Base-by-base conservation (phyloP, 345 rosid species). In the Eucalyptus erythrocorys region DNA sequence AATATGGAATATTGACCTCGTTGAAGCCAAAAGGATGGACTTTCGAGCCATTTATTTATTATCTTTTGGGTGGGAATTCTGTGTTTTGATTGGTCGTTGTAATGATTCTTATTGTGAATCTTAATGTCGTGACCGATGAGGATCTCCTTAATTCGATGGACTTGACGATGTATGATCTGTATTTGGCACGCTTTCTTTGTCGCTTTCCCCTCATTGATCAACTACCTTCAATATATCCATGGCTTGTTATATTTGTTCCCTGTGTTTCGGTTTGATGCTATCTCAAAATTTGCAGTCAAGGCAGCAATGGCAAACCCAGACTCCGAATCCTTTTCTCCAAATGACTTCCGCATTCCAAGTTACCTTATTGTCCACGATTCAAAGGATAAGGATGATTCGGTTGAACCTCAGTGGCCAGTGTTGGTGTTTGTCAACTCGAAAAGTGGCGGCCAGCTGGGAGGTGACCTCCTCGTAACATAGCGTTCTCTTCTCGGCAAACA, bases 381-480 rank as follows among this genome's bases (percentile, higher is more conserved):
- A 2, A 89, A 93, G 47, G n/a, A 45, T 24, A 89, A 86, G 3
- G 81, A 51, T 30, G 88, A 48, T 88, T 88, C 87, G 6, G 87
- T 61, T 85, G 87, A 48, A 50, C 96, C 99, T 13, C 66, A 48
- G 84, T 94, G 89, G 86, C 99, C 99, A 2, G 92, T 95, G 76
- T 85, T 97, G 45, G 98, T 96, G 30, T 96, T 96, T 89, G 90
- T 97, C 90, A 97, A 97, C 92, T 94, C 99, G 91, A 96, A 90
- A 90, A 97, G 98, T 82, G 99, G 99, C 6, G 99, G 97, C 32
- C 99, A 95, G 90, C 94, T 96, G 82, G 99, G 99, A 80, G 97
- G 96, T 19, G 91, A 94, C 87, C 99, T 97, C 81, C 94, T 96
- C 45, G 81, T 88, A 14, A 96, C 98, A 53, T 96, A 92, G 90